Percentiles rank a stretch among this genome's conserved stretches.
Evolutionary conservation across 148 eudicot species (phyloP).

Genomic region (Chenopodium quinoa): DNA sequence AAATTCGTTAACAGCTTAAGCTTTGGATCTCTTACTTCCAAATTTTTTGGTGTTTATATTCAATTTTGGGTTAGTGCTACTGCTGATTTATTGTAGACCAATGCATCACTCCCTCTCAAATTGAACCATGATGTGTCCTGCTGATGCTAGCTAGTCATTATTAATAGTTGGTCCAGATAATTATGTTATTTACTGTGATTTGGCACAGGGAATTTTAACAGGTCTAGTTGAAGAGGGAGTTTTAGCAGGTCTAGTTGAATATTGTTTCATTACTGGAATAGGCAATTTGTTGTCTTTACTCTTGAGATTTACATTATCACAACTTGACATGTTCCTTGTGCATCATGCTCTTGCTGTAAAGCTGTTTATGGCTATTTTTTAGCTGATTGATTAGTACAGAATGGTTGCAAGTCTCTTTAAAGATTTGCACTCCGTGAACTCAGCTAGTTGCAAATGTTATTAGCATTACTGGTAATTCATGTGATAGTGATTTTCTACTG

Average conservation of each 20-base stretch:
- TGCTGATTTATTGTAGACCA: not conserved
- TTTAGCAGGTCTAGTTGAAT: not conserved
- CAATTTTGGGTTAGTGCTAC: not conserved
- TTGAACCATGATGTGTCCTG: not conserved
- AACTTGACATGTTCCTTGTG: not conserved
- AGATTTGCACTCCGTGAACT: not conserved
- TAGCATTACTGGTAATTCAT: not conserved
- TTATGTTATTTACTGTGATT: not conserved
- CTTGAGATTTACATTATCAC: not conserved
- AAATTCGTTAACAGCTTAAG: not conserved
- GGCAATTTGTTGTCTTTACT: not conserved
- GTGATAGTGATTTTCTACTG: too few species aligned
- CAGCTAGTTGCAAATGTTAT: not conserved
- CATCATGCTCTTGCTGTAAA: not conserved
- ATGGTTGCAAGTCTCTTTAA: not conserved
- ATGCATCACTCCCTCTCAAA: too few species aligned
- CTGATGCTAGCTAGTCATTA: not conserved
- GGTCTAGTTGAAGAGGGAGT: not conserved
- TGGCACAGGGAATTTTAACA: not conserved
- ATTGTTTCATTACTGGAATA: not conserved
- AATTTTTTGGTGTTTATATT: not conserved
- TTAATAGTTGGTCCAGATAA: not conserved
- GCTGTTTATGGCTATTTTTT: not conserved
- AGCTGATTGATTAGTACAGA: not conserved
- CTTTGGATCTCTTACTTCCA: not conserved